Base-by-base conservation (phyloP, 202 grass and related monocot genomes). In the Digitaria exilis region DNA sequence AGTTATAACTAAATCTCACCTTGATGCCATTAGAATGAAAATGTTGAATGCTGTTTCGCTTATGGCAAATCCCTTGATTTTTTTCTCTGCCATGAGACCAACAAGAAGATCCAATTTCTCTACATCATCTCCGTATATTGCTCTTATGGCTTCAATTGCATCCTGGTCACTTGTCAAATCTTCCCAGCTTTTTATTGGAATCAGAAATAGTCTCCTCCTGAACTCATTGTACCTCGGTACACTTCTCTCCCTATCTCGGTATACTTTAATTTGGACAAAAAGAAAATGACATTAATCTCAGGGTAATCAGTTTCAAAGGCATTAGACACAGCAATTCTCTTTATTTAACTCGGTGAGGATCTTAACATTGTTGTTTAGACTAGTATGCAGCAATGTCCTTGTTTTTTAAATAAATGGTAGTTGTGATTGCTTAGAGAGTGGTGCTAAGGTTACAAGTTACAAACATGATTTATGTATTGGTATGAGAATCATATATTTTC, bases 41-140 rank as follows among this genome's bases (percentile, higher is more conserved):
- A 91, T 79, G 78, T 71, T 57, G 85, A 91, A 91, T 57, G 89
- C 89, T 41, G 89, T 91, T 73, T 91, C 89, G n/a, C 89, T 91
- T 66, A 91, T 91, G 59, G 89, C 89, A 71, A 91, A 91, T 37
- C 89, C 89, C 58, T 85, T 82, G 57, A 91, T 88, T 55, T 91
- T 91, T 73, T 85, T 88, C 89, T 91, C 89, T 59, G 89, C 89
- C 89, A 91, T 83, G 18, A 91, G 81, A 49, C 89, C 85, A 35
- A 91, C 82, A 16, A 91, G 89, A 68, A 88, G 82, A 74, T 91
- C 89, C 82, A 91, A 75, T 79, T 91, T 91, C 82, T 91, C 89
- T n/a, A 91, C 82, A 44, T 91, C 78, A 24, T 91, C 89, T 44
- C 85, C 89, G 25, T 91, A 91, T 66, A 91, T 62, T 82, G 76